phyloP scores from a whole-genome alignment of 116 monocot genomes.

The Zostera marina region DNA sequence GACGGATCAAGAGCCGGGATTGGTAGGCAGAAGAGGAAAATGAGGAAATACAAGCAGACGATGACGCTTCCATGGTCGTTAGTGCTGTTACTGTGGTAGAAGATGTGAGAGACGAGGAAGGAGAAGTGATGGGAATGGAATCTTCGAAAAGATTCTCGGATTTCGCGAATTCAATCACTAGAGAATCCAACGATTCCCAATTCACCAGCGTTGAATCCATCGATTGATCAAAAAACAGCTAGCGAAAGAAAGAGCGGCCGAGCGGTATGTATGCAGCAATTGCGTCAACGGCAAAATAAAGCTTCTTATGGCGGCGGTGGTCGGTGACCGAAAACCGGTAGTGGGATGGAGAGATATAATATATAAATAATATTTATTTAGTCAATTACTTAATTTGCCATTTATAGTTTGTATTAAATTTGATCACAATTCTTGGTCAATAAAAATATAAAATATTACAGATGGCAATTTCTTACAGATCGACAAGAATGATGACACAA shows the following conservation, averaged over 20 bases:
- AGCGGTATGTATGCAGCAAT: too few species aligned
- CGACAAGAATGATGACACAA: too few species aligned
- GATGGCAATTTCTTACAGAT: too few species aligned
- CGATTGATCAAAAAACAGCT: slow-evolving; percentile 5
- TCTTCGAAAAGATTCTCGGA: slow-evolving; percentile 70
- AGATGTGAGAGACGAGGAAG: slow-evolving; percentile 11
- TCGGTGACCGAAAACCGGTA: too few species aligned
- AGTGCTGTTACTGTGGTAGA: slow-evolving; percentile 12
- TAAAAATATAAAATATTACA: too few species aligned
- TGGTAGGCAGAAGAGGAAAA: slow-evolving; percentile 38
- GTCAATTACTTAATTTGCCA: too few species aligned
- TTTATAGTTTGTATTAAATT: too few species aligned
- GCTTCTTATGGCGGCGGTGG: too few species aligned
- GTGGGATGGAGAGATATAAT: too few species aligned
- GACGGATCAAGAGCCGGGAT: slow-evolving; percentile 57
- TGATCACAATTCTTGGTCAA: too few species aligned
- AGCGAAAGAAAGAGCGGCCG: slow-evolving; percentile 8
- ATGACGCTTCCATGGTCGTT: not conserved
- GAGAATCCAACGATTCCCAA: slow-evolving; percentile 79
- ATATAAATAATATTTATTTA: too few species aligned
- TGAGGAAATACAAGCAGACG: slow-evolving; percentile 17
- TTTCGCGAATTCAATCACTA: slow-evolving; percentile 66
- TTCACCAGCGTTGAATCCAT: slow-evolving; percentile 63
- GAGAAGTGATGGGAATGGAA: slow-evolving; percentile 9
- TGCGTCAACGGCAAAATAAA: too few species aligned